Conservation (phyloP, 345 rosid species). For the Sisymbrium altissimum region DNA sequence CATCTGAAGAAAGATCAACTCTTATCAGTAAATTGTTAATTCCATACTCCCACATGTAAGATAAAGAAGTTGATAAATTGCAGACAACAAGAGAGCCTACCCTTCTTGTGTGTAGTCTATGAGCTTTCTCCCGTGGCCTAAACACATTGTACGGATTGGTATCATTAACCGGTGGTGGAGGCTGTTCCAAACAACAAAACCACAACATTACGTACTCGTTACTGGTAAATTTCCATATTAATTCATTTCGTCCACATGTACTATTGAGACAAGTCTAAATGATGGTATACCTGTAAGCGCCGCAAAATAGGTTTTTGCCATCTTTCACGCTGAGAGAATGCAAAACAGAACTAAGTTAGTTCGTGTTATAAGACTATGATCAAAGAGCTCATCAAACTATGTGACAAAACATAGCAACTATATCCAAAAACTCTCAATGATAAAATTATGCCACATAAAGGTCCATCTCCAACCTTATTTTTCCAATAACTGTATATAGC, state of each 20-base stretch:
- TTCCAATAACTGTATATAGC: constrained; percentile 80
- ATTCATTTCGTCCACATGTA: background rate
- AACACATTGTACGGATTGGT: constrained; percentile 92
- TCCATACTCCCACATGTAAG: background rate
- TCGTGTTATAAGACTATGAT: background rate
- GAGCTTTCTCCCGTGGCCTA: constrained; percentile 94
- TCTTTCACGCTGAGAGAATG: constrained; percentile 64
- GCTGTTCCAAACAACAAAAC: constrained; percentile 49
- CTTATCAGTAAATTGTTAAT: constrained; percentile 6
- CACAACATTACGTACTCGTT: background rate
- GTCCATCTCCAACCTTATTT: constrained; percentile 58
- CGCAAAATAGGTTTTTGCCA: constrained; percentile 98
- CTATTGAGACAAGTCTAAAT: constrained; percentile 2
- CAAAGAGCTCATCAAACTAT: background rate
- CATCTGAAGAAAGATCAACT: constrained; percentile 50
- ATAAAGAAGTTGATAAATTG: background rate
- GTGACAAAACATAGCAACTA: too few species aligned
- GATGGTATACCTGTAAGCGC: constrained; percentile 71
- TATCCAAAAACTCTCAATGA: too few species aligned
- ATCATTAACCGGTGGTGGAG: constrained; percentile 94
- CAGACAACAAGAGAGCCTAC: constrained; percentile 38
- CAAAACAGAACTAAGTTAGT: background rate
- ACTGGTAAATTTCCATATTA: background rate
- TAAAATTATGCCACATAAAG: background rate
- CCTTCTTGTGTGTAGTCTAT: constrained; percentile 91